phyloP scores from a whole-genome alignment of 345 rosid species.

The Physaria fendleri region DNA sequence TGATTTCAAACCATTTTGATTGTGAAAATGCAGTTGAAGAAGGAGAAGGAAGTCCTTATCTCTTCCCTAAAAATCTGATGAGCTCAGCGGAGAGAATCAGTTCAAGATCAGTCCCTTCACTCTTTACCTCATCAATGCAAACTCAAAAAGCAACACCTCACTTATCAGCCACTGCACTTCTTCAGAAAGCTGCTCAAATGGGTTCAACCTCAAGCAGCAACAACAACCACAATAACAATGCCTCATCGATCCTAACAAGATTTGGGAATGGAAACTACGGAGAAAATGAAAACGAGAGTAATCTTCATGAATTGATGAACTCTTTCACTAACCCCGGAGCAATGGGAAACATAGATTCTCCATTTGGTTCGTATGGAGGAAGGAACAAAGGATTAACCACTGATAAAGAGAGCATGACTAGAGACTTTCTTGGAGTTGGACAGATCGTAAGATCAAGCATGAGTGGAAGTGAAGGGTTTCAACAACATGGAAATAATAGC shows the following conservation, averaged over 20 bases:
- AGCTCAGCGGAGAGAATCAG: conserved; percentile 34
- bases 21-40: conserved; percentile 30
- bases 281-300: conserved; percentile 51
- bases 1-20: conserved; percentile 38
- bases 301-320: conserved; percentile 54
- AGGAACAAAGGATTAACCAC: conserved; percentile 20
- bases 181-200: conserved; percentile 79
- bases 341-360: conserved; percentile 28
- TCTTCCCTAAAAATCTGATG: conserved; percentile 41
- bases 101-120: conserved; percentile 43
- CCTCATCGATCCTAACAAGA: conserved; percentile 47
- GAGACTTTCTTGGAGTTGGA: conserved; percentile 81
- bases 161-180: conserved; percentile 79
- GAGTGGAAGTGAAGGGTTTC: conserved; percentile 39
- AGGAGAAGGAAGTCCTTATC: conserved; percentile 31
- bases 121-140: conserved; percentile 47
- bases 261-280: conserved; percentile 40
- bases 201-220: conserved; percentile 53
- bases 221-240: conserved; percentile 28
- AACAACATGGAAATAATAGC: conserved; percentile 26
- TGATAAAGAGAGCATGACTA: conserved; percentile 47
- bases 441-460: conserved; percentile 48
- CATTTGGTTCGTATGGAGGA: conserved; percentile 29
- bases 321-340: conserved; percentile 37
- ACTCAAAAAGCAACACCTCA: conserved; percentile 40